Evolutionary conservation across 805 yeast species (phyloP), one percentile per base, ranked within the genome.

Genomic region (Candida ipomoeae): DNA sequence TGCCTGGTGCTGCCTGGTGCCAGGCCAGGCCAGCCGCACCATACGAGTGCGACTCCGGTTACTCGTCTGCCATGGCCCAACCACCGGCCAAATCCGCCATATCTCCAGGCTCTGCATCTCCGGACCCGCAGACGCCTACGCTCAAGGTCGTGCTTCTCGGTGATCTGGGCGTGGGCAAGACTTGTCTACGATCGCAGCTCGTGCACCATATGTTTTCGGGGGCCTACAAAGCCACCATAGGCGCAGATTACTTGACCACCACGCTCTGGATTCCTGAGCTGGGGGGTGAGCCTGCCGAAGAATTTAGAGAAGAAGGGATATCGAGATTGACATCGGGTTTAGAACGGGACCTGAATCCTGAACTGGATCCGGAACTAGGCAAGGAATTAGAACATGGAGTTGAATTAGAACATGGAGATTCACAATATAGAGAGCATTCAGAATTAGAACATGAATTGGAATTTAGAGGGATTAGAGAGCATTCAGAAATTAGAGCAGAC

Each of bases 101-200:
- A n/a, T 13, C 31, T 33, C 32, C 33, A 37, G 33, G 46, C 45
- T 17, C 46, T 5, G 49, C 37, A 21, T 40, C 46, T 29, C 29
- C 44, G 10, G 26, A 23, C 34, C 20, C 17, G 7, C 44, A 45
- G 21, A 45, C 35, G 13, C 33, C 45, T n/a, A 31, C 45, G 18
- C 57, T 78, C 35, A 80, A 81, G 62, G 81, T 80, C 49, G 76
- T 81, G n/a, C 61, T 81, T 35, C 58, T 81, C 13, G 85, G 85
- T 2, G 83, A 81, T 62, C 79, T 77, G 64, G 79, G 81, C 3
- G 85, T 81, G 14, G 85, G 85, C 4, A 81, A 81, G 55, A 81
- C 84, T 13, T 79, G 84, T 46, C 63, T 81, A 3, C 65, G 85
- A 46, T 68, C 80, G 3, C 84, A 80, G 59, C 78, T 75, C 58